Percentiles rank a stretch among this genome's conserved stretches.
phyloP scores from a whole-genome alignment of 768 basidiomycete species.

The Pleurotus djamor region DNA sequence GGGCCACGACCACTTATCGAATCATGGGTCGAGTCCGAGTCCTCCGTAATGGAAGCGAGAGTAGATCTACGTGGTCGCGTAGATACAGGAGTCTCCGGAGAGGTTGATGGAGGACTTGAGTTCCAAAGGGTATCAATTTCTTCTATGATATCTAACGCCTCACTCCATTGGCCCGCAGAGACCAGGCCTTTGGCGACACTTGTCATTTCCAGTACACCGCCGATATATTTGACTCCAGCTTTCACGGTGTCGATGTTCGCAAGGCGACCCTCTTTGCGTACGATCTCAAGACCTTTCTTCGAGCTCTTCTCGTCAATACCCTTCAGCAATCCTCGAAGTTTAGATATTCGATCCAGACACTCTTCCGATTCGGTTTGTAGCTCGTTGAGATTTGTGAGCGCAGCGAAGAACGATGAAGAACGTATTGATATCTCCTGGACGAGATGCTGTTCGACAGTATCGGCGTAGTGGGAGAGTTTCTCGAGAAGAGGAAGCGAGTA shows the following conservation, averaged over 20 bases:
- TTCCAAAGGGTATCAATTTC: conserved; percentile 63
- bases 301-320: conserved; percentile 80
- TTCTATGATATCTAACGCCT: conserved; percentile 76
- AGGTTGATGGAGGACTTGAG: conserved; percentile 5
- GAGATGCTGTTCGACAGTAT: conserved; percentile 93
- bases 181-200: conserved; percentile 71
- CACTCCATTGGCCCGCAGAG: conserved; percentile 84
- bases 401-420: conserved; percentile 94
- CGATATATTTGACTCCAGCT: conserved; percentile 62
- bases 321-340: conserved; percentile 66
- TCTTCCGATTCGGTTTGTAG: conserved; percentile 86
- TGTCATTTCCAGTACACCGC: conserved; percentile 75
- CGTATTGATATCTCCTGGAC: conserved; percentile 89
- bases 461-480: conserved; percentile 88
- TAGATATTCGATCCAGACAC: conserved; percentile 74
- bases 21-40: conserved; percentile 12
- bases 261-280: conserved; percentile 62
- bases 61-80: conserved; percentile 8
- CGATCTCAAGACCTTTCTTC: conserved; percentile 74
- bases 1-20: conserved; percentile 14
- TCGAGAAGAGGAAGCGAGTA: conserved; percentile 79
- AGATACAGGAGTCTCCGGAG: conserved; percentile 4
- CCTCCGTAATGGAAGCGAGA: conserved; percentile 11
- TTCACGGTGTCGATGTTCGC: conserved; percentile 57
- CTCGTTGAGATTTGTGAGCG: conserved; percentile 90